phyloP scores from a whole-genome alignment of 805 yeast species.

The Kregervanrija fluxuum region DNA sequence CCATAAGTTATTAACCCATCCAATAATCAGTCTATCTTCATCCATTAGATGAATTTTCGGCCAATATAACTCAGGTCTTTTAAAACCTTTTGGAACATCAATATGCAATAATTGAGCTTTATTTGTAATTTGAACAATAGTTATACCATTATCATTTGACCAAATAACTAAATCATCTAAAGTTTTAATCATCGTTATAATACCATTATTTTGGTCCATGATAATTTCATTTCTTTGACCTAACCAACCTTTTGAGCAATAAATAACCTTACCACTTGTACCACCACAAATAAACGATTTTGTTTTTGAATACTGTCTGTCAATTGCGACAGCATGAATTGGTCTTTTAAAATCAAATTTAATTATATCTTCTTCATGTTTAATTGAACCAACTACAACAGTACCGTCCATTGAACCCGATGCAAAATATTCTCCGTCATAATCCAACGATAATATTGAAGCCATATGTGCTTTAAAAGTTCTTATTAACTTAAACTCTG shows the following conservation, averaged over 20 bases:
- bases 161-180: constrained; percentile 65
- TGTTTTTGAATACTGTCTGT: constrained; percentile 54
- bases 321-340: constrained; percentile 77
- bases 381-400: constrained; percentile 68
- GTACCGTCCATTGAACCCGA: constrained; percentile 95
- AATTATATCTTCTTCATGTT: constrained; percentile 44
- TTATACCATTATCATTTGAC: constrained; percentile 79
- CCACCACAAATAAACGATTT: constrained; percentile 82
- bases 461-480: constrained; percentile 83
- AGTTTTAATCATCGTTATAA: constrained; percentile 61
- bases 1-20: constrained; percentile 84
- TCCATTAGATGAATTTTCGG: constrained; percentile 69
- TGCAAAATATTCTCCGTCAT: constrained; percentile 71
- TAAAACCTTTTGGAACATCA: constrained; percentile 47
- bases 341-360: constrained; percentile 86
- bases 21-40: constrained; percentile 58
- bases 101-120: constrained; percentile 43
- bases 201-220: constrained; percentile 54
- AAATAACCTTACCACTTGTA: constrained; percentile 72
- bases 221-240: constrained; percentile 69
- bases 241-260: constrained; percentile 79
- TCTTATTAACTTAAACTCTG: constrained; percentile 54
- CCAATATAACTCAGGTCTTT: constrained; percentile 74
- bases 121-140: constrained; percentile 52
- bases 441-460: constrained; percentile 64